Percentiles rank a stretch among this genome's conserved stretches.
Conservation (phyloP, 1,284 basidiomycete genomes). For the Pterulicium gracile region DNA sequence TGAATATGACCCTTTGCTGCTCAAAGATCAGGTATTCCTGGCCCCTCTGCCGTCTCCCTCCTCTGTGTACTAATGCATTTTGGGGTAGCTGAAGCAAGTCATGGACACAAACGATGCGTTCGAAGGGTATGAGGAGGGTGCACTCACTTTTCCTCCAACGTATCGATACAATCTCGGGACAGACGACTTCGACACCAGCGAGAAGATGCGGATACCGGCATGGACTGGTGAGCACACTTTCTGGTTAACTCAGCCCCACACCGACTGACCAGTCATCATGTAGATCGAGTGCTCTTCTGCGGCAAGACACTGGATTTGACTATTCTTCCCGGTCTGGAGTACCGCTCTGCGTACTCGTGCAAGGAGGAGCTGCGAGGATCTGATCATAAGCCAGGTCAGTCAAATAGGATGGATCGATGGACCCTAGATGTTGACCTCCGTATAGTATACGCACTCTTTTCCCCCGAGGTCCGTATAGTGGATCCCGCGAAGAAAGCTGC, state of each 20-base stretch:
- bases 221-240: constrained; percentile 71
- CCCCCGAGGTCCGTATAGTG: constrained; percentile 67
- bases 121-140: constrained; percentile 79
- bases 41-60: constrained; percentile 8
- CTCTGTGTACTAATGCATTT: neutral
- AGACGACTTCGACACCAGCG: constrained; percentile 88
- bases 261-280: constrained; percentile 3
- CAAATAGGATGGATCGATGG: neutral
- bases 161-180: constrained; percentile 82
- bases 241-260: neutral
- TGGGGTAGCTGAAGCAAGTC: constrained; percentile 49
- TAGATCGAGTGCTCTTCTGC: constrained; percentile 87
- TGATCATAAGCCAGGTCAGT: constrained; percentile 84
- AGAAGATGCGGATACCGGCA: constrained; percentile 93
- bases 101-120: constrained; percentile 72
- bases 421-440: constrained; percentile 4
- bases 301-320: constrained; percentile 57
- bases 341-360: neutral
- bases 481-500: constrained; percentile 66
- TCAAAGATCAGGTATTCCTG: constrained; percentile 76
- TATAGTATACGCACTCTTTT: constrained; percentile 78
- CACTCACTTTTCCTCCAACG: constrained; percentile 80
- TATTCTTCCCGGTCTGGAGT: constrained; percentile 34
- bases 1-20: constrained; percentile 66
- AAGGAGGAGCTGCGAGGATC: constrained; percentile 80